phyloP scores from a whole-genome alignment of 768 basidiomycete genomes.

The Nidularia pulvinata region DNA sequence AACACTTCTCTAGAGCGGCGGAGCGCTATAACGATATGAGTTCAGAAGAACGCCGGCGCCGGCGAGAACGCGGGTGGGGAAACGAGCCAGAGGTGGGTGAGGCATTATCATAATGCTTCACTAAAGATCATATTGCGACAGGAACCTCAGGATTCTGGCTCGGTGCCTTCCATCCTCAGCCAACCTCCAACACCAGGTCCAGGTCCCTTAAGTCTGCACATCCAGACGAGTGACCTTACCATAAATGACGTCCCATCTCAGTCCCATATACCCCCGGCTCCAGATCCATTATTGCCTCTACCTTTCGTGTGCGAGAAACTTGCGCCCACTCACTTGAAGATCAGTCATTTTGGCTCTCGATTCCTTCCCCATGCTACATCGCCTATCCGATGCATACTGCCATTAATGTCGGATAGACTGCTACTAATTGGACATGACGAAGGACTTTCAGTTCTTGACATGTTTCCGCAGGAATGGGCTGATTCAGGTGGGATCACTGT shows the following conservation, averaged over 20 bases:
- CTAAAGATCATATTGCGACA: background rate
- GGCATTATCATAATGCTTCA: too few relatives aligned
- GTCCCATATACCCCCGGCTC: conserved; percentile 16
- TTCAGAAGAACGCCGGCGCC: conserved; percentile 52
- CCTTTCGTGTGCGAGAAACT: conserved; percentile 49
- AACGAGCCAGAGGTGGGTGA: conserved; percentile 29
- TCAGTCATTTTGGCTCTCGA: conserved; percentile 83
- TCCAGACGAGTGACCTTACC: conserved; percentile 43
- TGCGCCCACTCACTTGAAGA: conserved; percentile 61
- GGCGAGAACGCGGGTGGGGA: conserved; percentile 75
- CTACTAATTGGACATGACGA: conserved; percentile 81
- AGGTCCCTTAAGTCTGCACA: conserved; percentile 24
- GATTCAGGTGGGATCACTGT: conserved; percentile 43
- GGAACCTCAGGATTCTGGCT: conserved; percentile 2
- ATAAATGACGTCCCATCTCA: conserved; percentile 19
- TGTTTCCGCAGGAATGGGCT: conserved; percentile 76
- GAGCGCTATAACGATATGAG: conserved; percentile 74
- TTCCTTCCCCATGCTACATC: conserved; percentile 81
- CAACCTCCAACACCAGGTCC: conserved; percentile 13
- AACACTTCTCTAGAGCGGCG: conserved; percentile 57
- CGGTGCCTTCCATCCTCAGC: conserved; percentile 8
- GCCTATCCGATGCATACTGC: conserved; percentile 76
- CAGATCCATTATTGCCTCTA: conserved; percentile 26
- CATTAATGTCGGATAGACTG: conserved; percentile 60
- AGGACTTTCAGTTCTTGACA: conserved; percentile 80